Evolutionary conservation across 179 eudicot species (phyloP), one percentile per base, ranked within the genome.

Genomic region (Silene noctiflora): DNA sequence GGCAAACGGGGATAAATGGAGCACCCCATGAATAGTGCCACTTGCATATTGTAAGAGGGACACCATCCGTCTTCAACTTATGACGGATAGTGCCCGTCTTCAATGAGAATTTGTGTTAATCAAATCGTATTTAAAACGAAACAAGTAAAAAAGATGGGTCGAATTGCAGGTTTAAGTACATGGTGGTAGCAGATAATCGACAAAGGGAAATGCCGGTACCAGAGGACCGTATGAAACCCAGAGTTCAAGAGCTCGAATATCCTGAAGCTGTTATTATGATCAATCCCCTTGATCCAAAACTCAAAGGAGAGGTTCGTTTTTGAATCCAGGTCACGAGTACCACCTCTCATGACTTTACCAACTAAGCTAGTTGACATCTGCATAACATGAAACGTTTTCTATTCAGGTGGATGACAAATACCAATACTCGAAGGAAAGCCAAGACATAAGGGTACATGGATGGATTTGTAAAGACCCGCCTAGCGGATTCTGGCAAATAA

Each of bases 321-420:
- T 39, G 46, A 39, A 39, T 11, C 1, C 46, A 39, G 46, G 7
- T 33, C 39, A 33, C 5, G 39, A 33, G 39, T 33, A 33, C 1
- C 39, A 33, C 6, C 39, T 5, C 39, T 33, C 39, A 33, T 33
- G 39, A 33, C 7, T 33, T 33, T 0, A 33, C 39, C 39, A 33
- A 5, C 39, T 2, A 29, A 29, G 33, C 33, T 3, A 1, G 33
- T 29, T 29, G 33, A 29, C 33, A 29, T 29, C 33, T 29, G 4
- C 33, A 48, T 48, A 48, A 48, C 16, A 48, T 11, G 0, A 51
- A 51, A 51, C n/a, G n/a, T 51, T 7, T 7, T 11, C 46, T 27
- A 25, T 73, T 61, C 72, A 92, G 97, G 97, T 96, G n/a, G 99
- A 96, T 85, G 99, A 96, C 83, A 96, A 96, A 84, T 96, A 93